Evolutionary conservation across 495 filamentous ascomycete species (phyloP), one percentile per base, ranked within the genome.

Genomic region (Niebla homalea): DNA sequence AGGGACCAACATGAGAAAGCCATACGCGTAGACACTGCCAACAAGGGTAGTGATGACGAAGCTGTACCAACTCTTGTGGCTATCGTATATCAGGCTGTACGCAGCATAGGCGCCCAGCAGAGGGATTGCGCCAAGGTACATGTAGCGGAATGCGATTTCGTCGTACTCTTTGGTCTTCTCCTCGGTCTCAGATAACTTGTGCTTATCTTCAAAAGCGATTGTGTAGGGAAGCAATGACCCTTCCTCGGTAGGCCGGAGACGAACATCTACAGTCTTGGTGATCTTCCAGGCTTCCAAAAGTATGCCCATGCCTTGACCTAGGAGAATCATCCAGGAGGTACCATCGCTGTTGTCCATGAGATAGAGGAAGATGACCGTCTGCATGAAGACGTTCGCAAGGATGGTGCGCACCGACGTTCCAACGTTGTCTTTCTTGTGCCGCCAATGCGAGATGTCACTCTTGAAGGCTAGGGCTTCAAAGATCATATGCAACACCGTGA

Each of bases 1-100:
- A 23, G 92, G 92, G 16, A 98, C 87, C 92, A 98, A 97, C 93
- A 98, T 97, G 52, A 98, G 67, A 71, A 98, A 98, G 7, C 92
- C 92, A 59, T 98, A 98, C 1, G 92, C 90, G 63, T 98, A 98
- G 29, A 98, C 92, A 43, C 84, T 89, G 5, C 92, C 92, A 15
- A 98, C 92, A 2, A 97, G 79, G 0, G 92, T 95, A 26, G 93
- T 77, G 54, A 87, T 84, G 64, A 93, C 72, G 68, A 87, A 98
- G 18, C 81, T 87, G 65, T 98, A 98, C 93, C 93, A 97, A 47
- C 84, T 89, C 71, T 97, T 97, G 71, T 98, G 92, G 1, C 81
- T 85, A 37, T 98, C 89, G 70, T 98, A 98, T 42, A 92, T 57
- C 22, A 98, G 67, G 42, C 83, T 89, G 75, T 96, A 98, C 26